These are phyloP conservation scores for Psilocybe sp. DNA, from an alignment of 768 basidiomycete genomes.

Conservation along the genomic window DNA sequence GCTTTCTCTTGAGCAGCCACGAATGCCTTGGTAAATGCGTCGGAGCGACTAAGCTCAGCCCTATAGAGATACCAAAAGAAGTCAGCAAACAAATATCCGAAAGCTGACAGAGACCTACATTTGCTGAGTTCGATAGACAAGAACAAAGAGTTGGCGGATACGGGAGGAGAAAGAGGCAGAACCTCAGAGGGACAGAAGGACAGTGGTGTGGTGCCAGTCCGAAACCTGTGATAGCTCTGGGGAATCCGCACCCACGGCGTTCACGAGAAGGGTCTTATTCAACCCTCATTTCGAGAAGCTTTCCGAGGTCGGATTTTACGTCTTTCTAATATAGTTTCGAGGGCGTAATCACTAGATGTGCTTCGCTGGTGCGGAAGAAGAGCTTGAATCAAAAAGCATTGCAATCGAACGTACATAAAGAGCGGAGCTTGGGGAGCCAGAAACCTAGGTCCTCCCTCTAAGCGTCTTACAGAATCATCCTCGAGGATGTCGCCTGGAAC, in stretches of 20 bases:
- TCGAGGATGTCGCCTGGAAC: no score
- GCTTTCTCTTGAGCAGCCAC: conserved; percentile 20
- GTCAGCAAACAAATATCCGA: conserved; percentile 4
- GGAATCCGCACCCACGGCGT: conserved; percentile 24
- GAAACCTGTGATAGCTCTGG: conserved; percentile 14
- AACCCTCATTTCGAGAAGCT: conserved; percentile 27
- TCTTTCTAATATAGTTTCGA: conserved; percentile 16
- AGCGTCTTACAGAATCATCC: no score
- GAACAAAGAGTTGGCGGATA: conserved; percentile 13
- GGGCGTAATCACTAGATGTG: conserved; percentile 16
- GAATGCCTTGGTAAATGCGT: conserved; percentile 23
- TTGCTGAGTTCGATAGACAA: conserved; percentile 1
- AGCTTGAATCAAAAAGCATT: conserved; percentile 9
- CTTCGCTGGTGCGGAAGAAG: conserved; percentile 17
- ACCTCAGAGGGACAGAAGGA: conserved; percentile 16
- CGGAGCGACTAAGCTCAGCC: conserved; percentile 19
- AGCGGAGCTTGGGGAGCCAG: no score
- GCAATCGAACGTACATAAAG: no score
- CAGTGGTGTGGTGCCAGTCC: conserved; percentile 20
- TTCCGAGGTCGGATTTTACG: conserved; percentile 23
- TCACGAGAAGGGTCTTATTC: conserved; percentile 22
- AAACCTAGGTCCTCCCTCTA: no score
- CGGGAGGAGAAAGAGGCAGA: conserved; percentile 12
- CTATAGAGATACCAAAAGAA: conserved; percentile 12
- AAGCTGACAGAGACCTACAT: conserved; percentile 9